Conservation (phyloP, 208 protist genomes). For the Novymonas esmeraldas region DNA sequence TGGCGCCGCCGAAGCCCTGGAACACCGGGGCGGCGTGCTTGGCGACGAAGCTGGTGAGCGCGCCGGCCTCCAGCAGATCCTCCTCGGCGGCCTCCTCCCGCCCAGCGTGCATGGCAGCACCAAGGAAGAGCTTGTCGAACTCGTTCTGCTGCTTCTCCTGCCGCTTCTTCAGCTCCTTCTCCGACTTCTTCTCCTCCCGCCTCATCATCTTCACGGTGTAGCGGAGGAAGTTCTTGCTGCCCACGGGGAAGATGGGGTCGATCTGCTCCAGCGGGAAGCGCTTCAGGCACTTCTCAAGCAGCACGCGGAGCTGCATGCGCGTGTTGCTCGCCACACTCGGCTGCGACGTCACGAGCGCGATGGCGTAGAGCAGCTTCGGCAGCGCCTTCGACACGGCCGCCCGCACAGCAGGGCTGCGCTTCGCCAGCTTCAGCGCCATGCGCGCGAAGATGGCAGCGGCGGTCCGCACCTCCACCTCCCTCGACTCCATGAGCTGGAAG, state of each 20-base stretch:
- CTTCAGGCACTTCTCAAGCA: constrained; percentile 87
- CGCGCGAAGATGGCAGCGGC: constrained; percentile 79
- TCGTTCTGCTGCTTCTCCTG: constrained; percentile 62
- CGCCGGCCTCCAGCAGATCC: constrained; percentile 78
- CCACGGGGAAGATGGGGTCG: constrained; percentile 84
- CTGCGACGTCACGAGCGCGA: constrained; percentile 84
- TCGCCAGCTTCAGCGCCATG: constrained; percentile 84
- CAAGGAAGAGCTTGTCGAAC: constrained; percentile 85
- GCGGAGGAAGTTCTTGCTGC: constrained; percentile 86
- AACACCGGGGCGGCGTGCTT: constrained; percentile 40
- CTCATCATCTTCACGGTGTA: constrained; percentile 88
- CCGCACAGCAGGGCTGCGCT: constrained; percentile 62
- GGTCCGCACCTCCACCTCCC: constrained; percentile 62
- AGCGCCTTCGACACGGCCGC: constrained; percentile 58
- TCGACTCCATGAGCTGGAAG: constrained; percentile 83
- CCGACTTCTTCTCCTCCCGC: constrained; percentile 81
- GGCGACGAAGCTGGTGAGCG: constrained; percentile 79
- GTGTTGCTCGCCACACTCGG: constrained; percentile 73
- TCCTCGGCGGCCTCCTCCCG: constrained; percentile 59
- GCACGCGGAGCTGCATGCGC: constrained; percentile 82
- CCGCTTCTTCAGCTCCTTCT: constrained; percentile 63
- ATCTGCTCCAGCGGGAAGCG: constrained; percentile 73
- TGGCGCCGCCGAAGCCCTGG: constrained; percentile 27
- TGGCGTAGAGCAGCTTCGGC: constrained; percentile 76
- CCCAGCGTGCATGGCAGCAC: constrained; percentile 53